phyloP scores from a whole-genome alignment of 1,284 basidiomycete species.

The Peniophora sp. region DNA sequence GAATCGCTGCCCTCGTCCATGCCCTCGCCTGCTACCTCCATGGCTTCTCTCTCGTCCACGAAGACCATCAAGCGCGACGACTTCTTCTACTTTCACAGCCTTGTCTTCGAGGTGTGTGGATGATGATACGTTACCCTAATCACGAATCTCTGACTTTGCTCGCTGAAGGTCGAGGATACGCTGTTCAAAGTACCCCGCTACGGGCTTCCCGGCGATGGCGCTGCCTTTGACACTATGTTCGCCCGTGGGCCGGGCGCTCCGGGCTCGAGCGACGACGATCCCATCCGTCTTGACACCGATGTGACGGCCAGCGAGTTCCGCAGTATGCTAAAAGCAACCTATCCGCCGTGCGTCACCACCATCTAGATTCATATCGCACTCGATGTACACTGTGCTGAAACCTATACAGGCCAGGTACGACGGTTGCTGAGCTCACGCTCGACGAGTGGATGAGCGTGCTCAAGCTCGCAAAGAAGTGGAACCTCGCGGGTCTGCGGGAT shows the following conservation, averaged over 20 bases:
- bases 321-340: neutral
- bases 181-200: conserved; percentile 1
- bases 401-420: neutral
- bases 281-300: neutral
- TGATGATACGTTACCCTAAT: neutral
- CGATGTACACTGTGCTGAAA: too few relatives aligned
- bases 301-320: neutral
- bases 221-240: neutral
- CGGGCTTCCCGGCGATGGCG: neutral
- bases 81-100: neutral
- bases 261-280: neutral
- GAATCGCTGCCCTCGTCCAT: neutral
- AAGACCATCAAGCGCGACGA: neutral
- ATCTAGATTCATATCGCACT: too few relatives aligned
- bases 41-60: neutral
- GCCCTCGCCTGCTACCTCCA: neutral
- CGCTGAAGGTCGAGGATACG: neutral
- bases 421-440: neutral
- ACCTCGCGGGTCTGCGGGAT: conserved; percentile 2
- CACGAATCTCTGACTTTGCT: neutral
- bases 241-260: neutral
- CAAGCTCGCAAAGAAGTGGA: conserved; percentile 8
- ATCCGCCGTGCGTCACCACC: neutral
- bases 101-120: neutral
- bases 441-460: conserved; percentile 7